Base-by-base conservation (phyloP, 352 stramenopile genomes). In the Pythium aristosporum region DNA sequence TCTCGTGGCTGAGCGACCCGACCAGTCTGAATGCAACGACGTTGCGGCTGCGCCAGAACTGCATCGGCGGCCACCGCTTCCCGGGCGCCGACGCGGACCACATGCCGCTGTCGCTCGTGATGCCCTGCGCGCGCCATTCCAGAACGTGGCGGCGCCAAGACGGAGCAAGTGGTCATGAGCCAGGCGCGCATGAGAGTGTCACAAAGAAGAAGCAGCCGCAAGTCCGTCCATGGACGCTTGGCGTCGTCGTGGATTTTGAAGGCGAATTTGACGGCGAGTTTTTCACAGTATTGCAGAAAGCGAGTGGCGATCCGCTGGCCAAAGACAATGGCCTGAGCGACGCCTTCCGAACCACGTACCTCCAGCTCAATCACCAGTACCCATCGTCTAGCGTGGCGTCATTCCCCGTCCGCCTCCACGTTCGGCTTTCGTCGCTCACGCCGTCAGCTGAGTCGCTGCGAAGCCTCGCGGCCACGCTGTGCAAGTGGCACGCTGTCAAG, bases 211-310 rank as follows among this genome's bases (percentile, higher is more conserved):
- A 54, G n/a, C 42, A 60, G 21, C 32, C 41, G 28, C 15, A 42
- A 37, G 16, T 32, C 34, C 5, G 16, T 32, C 0, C n/a, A 23
- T 57, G 54, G 52, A 57, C 53, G 18, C 52, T 67, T 13, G 61
- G 61, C 16, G 43, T 67, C 0, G 52, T 67, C 18, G 5, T 67
- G 5, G 52, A 67, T 46, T 60, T 61, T n/a, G 39, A 46, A 32
- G 51, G 28, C 34, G 61, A 41, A 4, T 51, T 34, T 18, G 52
- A 61, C 23, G 34, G 28, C 5, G 25, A 46, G 1, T 57, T 67
- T 8, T 30, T 67, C 12, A 37, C 43, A 12, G 8, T 62, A 32
- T 28, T 67, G 34, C 43, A 61, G 7, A 42, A 23, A 0, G 30
- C 48, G 21, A 44, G 51, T 23, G 16, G 16, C 11, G 52, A 67